Percentiles rank a stretch among this genome's conserved stretches.
These are phyloP conservation scores for Suillus luteus DNA, from an alignment of 768 basidiomycete genomes.

Conservation along the genomic window DNA sequence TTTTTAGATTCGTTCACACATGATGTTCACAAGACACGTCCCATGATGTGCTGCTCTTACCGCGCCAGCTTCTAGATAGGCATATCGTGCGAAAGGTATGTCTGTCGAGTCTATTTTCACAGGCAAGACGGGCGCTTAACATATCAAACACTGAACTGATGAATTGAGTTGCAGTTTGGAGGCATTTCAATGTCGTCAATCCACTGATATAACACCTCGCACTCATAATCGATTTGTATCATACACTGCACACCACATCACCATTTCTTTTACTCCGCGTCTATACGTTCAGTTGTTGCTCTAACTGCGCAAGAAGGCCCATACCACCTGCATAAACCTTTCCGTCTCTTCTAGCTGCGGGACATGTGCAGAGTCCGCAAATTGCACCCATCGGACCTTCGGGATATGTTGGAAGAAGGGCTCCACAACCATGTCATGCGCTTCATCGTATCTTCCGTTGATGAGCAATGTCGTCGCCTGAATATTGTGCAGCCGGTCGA, in stretches of 20 bases:
- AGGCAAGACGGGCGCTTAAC: not conserved
- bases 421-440: constrained; percentile 33
- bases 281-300: not conserved
- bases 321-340: constrained; percentile 35
- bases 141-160: not conserved
- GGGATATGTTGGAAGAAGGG: constrained; percentile 37
- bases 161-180: not conserved
- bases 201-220: not conserved
- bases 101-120: not conserved
- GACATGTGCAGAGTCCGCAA: constrained; percentile 39
- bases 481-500: constrained; percentile 36
- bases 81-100: not conserved
- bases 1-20: not conserved
- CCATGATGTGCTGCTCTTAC: not conserved
- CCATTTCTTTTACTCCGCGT: not conserved
- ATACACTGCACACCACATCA: not conserved
- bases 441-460: constrained; percentile 41
- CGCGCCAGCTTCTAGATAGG: not conserved
- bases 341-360: constrained; percentile 41
- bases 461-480: constrained; percentile 35
- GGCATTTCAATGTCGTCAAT: not conserved
- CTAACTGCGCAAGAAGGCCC: constrained; percentile 27
- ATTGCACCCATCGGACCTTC: constrained; percentile 39
- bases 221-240: not conserved
- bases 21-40: not conserved